Percentiles rank a stretch among this genome's conserved stretches.
These are phyloP conservation scores for Lolium perenne DNA, from an alignment of 176 grass and related monocot genomes.

Conservation along the genomic window DNA sequence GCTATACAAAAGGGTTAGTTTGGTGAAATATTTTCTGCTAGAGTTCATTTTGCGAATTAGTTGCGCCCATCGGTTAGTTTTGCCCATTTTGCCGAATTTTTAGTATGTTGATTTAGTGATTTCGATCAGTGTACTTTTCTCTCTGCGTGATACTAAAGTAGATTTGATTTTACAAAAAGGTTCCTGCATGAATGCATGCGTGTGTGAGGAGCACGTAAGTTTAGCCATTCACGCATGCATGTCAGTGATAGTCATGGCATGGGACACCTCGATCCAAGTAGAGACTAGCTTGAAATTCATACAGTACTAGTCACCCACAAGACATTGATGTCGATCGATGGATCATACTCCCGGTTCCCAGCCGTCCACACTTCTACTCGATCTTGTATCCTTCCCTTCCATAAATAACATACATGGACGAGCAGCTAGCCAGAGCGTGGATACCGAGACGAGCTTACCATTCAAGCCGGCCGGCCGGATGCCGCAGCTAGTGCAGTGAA, in stretches of 20 bases:
- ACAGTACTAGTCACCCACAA: slow-evolving; percentile 19
- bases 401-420: slow-evolving; percentile 27
- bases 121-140: neutral
- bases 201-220: slow-evolving; percentile 3
- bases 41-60: too few relatives aligned
- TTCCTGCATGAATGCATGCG: neutral
- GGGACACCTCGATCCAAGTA: slow-evolving; percentile 23
- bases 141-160: neutral
- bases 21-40: too few relatives aligned
- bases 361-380: neutral
- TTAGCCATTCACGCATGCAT: slow-evolving; percentile 16
- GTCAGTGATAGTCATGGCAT: slow-evolving; percentile 26
- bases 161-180: neutral
- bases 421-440: slow-evolving; percentile 12
- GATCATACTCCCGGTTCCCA: slow-evolving; percentile 16
- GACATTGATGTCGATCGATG: slow-evolving; percentile 26
- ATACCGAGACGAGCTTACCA: slow-evolving; percentile 14
- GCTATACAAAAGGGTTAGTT: too few relatives aligned
- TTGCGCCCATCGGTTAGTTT: too few relatives aligned
- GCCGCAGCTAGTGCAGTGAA: slow-evolving; percentile 26
- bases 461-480: slow-evolving; percentile 34
- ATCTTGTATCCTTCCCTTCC: slow-evolving; percentile 12
- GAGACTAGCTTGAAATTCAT: slow-evolving; percentile 19
- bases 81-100: too few relatives aligned
- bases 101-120: too few relatives aligned